These are phyloP conservation scores for Helenozyma rhizophorensis DNA, from an alignment of 805 yeast species.

Conservation along the genomic window DNA sequence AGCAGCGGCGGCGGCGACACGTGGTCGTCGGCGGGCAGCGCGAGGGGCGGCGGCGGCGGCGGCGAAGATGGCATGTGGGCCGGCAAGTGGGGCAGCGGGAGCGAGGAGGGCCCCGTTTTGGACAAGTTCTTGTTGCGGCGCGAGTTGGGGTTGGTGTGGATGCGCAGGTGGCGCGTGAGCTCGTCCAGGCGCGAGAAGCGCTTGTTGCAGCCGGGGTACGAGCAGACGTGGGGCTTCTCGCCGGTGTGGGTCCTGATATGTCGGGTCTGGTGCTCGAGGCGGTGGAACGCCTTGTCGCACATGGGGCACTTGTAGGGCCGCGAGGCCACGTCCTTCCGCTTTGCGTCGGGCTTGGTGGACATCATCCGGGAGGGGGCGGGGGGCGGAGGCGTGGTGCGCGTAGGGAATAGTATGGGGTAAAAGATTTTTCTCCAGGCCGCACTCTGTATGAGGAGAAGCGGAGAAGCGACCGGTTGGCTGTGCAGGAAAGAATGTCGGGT, in stretches of 20 bases:
- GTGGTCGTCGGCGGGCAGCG: not conserved
- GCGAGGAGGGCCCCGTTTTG: conserved; percentile 4
- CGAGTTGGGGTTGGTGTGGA: conserved; percentile 68
- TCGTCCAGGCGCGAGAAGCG: conserved; percentile 70
- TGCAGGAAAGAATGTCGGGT: no score
- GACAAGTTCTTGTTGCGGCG: conserved; percentile 49
- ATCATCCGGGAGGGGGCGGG: conserved; percentile 6
- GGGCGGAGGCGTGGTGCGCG: no score
- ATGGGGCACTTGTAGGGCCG: conserved; percentile 71
- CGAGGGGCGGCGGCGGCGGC: not conserved
- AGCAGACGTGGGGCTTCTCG: conserved; percentile 75
- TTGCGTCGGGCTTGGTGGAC: conserved; percentile 14
- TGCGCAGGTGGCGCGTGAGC: conserved; percentile 66
- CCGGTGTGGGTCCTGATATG: conserved; percentile 81
- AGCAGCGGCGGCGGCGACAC: conserved; percentile 1
- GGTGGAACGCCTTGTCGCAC: conserved; percentile 70
- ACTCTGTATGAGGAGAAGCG: conserved; percentile 14
- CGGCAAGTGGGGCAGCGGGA: no score
- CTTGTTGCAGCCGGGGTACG: conserved; percentile 66
- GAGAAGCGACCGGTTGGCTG: conserved; percentile 5
- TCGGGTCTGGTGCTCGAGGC: conserved; percentile 74
- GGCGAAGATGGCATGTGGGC: not conserved
- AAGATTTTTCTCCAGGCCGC: conserved; percentile 15
- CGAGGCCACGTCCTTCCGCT: conserved; percentile 15
- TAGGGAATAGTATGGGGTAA: conserved; percentile 15